Base-by-base conservation (phyloP, 257 asterid genomes). In the Rauvolfia tetraphylla region DNA sequence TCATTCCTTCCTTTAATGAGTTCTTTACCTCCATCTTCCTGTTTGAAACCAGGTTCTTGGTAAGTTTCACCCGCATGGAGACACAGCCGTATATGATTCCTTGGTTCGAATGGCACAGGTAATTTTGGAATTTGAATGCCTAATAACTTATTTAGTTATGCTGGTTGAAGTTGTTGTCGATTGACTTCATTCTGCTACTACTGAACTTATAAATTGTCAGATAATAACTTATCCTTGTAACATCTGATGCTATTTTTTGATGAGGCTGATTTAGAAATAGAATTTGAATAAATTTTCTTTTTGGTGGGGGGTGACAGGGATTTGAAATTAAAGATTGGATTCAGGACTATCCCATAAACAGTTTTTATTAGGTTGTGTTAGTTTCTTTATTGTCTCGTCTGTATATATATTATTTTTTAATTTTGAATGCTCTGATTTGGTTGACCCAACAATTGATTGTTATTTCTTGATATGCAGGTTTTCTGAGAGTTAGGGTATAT, bases 61-160 rank as follows among this genome's bases (percentile, higher is more conserved):
- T 17, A 95, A 93, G 86, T 95, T 89, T 78, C 99, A 95, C 82
- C 99, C 99, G 20, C 99, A 95, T 48, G 99, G 99, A 54, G 98
- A 95, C 76, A 91, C 58, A 78, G 99, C 99, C 49, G 98, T 93
- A 68, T 95, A 95, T 75, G 99, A 95, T 85, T 90, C 99, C 69
- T 81, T 95, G 94, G 99, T 95, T 76, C 93, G 99, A 74, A 93
- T 95, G 99, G 98, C 99, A 76, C 99, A 95, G 99, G 98, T 95
- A 82, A 68, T 63, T 53, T 36, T 71, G 56, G 17, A 27, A 53
- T 75, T 39, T 54, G 68, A 65, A 71, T 46, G 73, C 67, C 68
- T 76, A 8, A 9, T 5, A 3, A 71, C 41, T 57, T 39, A 61
- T 79, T 63, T 27, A 71, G 73, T 69, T 70, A 54, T 31, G 48